Conservation (phyloP, 2,329 filamentous ascomycete species). For the Colletotrichum cuscutae region DNA sequence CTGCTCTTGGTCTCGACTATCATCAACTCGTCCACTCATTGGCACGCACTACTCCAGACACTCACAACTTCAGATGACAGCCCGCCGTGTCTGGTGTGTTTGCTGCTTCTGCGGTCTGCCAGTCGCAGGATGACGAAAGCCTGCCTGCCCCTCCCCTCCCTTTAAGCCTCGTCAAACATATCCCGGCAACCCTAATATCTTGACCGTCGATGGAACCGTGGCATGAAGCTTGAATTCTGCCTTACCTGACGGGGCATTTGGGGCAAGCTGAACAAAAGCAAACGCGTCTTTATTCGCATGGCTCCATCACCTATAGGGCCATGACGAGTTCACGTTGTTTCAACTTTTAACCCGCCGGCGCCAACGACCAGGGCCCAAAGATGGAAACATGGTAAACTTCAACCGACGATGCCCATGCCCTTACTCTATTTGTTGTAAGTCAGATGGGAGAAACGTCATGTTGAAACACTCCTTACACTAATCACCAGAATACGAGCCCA, state of each 20-base stretch:
- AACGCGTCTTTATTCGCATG: constrained; percentile 16
- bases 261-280: constrained; percentile 29
- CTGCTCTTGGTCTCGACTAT: neutral
- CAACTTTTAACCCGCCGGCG: constrained; percentile 23
- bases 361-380: neutral
- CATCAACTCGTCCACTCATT: constrained; percentile 1
- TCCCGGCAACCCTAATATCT: constrained; percentile 27
- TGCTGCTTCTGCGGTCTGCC: neutral
- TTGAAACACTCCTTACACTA: constrained; percentile 20
- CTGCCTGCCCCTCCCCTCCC: neutral
- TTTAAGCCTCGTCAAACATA: neutral
- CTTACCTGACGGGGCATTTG: constrained; percentile 30
- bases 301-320: constrained; percentile 9
- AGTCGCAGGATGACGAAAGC: constrained; percentile 24
- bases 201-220: constrained; percentile 6
- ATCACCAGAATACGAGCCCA: neutral
- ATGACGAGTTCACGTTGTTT: constrained; percentile 26
- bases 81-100: neutral
- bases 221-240: constrained; percentile 31
- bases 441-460: constrained; percentile 10
- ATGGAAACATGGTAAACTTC: neutral
- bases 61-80: constrained; percentile 23
- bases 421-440: neutral
- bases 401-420: neutral
- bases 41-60: neutral